These are phyloP conservation scores for Euphorbia peplus DNA, from an alignment of 345 rosid genomes.

Conservation along the genomic window DNA sequence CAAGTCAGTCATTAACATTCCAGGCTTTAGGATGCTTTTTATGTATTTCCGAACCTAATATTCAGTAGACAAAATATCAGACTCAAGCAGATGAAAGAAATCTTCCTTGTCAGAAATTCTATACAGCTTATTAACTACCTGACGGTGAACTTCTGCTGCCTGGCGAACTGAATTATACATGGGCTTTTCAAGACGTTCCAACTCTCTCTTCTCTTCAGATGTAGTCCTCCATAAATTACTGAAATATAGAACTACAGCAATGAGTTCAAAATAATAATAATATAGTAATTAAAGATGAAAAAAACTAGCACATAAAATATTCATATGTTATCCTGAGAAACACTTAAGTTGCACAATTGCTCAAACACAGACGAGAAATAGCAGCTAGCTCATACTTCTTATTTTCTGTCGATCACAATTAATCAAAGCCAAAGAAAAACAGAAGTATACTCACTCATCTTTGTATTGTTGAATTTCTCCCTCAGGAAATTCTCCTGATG, in stretches of 20 bases:
- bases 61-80: constrained; percentile 7
- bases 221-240: constrained; percentile 95
- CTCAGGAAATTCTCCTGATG: constrained; percentile 93
- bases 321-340: background rate
- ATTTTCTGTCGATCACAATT: background rate
- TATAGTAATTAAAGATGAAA: background rate
- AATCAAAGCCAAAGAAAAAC: constrained; percentile 3
- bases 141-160: constrained; percentile 99
- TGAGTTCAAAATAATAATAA: background rate
- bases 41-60: constrained; percentile 76
- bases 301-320: background rate
- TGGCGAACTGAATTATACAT: constrained; percentile 86
- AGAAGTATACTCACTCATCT: constrained; percentile 67
- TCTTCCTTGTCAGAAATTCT: background rate
- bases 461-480: constrained; percentile 96
- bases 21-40: constrained; percentile 76
- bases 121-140: constrained; percentile 41
- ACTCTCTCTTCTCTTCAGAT: constrained; percentile 93
- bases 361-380: background rate
- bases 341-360: background rate
- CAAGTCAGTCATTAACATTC: constrained; percentile 90
- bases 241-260: background rate
- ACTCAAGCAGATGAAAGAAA: constrained; percentile 5
- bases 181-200: constrained; percentile 83
- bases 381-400: background rate